These are phyloP conservation scores for Litsea cubeba DNA, from an alignment of 164 flowering plant genomes.

Conservation along the genomic window DNA sequence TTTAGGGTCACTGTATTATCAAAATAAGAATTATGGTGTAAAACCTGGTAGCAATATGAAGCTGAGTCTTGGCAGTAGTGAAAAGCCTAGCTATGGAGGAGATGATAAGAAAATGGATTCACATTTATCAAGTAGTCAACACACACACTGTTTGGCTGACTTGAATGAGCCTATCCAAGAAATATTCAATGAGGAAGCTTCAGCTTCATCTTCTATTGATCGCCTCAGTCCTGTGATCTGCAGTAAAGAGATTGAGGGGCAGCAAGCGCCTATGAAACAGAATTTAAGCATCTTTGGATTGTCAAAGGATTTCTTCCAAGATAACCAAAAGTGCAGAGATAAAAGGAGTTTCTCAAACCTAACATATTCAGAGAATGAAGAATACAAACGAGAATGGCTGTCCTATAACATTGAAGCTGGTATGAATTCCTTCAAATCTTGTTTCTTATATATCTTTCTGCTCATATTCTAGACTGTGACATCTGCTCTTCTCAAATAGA, in stretches of 20 bases:
- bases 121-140: constrained; percentile 9
- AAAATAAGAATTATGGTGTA: constrained; percentile 20
- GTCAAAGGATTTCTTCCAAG: constrained; percentile 22
- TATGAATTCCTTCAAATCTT: constrained; percentile 12
- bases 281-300: constrained; percentile 11
- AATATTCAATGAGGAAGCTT: constrained; percentile 34
- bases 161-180: constrained; percentile 65
- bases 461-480: neutral
- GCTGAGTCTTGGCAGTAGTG: constrained; percentile 23
- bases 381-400: constrained; percentile 20
- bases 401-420: constrained; percentile 29
- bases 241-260: constrained; percentile 22
- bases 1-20: constrained; percentile 12
- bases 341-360: constrained; percentile 9
- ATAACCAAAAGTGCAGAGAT: constrained; percentile 13
- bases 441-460: neutral
- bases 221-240: constrained; percentile 20
- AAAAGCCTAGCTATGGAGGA: constrained; percentile 18
- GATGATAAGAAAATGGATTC: constrained; percentile 29
- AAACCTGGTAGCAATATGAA: constrained; percentile 28
- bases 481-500: neutral
- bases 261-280: constrained; percentile 15
- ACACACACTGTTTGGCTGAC: constrained; percentile 46
- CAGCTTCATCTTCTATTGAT: constrained; percentile 31
- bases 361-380: constrained; percentile 20